Base-by-base conservation (phyloP, 345 rosid species). In the Punica granatum region DNA sequence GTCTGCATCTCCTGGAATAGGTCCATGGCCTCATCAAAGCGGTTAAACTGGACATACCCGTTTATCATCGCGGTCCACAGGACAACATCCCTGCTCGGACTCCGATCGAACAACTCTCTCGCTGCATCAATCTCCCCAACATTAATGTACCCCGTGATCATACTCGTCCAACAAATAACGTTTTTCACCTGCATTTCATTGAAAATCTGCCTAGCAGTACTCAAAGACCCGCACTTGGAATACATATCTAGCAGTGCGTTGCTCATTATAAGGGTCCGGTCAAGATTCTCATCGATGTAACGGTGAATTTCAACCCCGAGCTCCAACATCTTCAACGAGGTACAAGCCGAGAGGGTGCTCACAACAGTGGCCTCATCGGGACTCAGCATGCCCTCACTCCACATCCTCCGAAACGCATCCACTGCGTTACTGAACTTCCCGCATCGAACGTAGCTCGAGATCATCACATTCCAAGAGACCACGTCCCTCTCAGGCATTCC, bases 1-100 rank as follows among this genome's bases (percentile, higher is more conserved):
- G 59, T 69, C 66, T 85, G 97, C 97, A 90, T 86, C 33, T 73
- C 75, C 65, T 81, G 73, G 60, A 88, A 90, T 68, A 90, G 71
- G 10, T 71, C 70, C 2, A 88, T 39, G 3, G 95, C 92, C 63
- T 86, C 85, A 6, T 82, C 88, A 41, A 85, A 88, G 31, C 70
- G 75, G 64, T 85, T 86, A 68, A 78, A 85, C 59, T 86, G 92
- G 69, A 90, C 90, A 64, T 88, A 88, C 31, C 92, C 97, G 68
- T 86, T 88, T 60, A 90, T 83, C 95, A 90, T 90, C 60, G 85
- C 92, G n/a, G 94, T 90, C 97, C 95, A 88, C 43, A 88, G 76
- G 73, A 90, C 82, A 65, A 88, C 73, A 80, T 88, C 94, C 70
- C 70, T 85, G 5, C 70, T 77, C 3, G 89, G 90, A 76, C 90